A percentile compares a stretch with the other conserved stretches of the same genome.
These are phyloP conservation scores for Verticillium zaregamsianum DNA, from an alignment of 2,329 filamentous ascomycete species.

Conservation along the genomic window DNA sequence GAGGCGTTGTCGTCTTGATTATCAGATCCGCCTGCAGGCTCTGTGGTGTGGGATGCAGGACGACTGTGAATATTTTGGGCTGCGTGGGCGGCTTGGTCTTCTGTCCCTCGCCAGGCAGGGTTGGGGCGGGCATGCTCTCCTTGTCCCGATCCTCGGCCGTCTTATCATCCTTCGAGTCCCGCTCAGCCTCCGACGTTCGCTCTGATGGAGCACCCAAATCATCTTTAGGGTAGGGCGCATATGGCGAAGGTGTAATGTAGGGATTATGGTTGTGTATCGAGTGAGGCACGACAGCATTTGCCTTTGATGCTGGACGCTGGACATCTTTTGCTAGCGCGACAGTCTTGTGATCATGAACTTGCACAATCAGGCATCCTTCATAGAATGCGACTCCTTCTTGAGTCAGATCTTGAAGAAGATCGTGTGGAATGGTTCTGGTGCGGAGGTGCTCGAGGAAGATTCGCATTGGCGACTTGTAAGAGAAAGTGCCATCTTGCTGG, in stretches of 20 bases:
- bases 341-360: slow-evolving; percentile 84
- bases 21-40: slow-evolving; percentile 72
- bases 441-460: slow-evolving; percentile 73
- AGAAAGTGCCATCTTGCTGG: slow-evolving; percentile 86
- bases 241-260: slow-evolving; percentile 85
- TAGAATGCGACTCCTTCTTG: slow-evolving; percentile 76
- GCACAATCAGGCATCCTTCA: slow-evolving; percentile 90
- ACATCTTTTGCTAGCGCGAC: slow-evolving; percentile 56
- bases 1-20: slow-evolving; percentile 70
- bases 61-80: slow-evolving; percentile 68
- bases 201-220: slow-evolving; percentile 21
- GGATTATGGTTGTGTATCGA: slow-evolving; percentile 92
- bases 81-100: slow-evolving; percentile 46
- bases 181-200: slow-evolving; percentile 18
- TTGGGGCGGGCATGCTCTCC: slow-evolving; percentile 46
- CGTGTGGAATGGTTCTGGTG: slow-evolving; percentile 77
- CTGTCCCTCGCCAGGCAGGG: slow-evolving; percentile 39
- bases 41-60: slow-evolving; percentile 78
- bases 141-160: neutral
- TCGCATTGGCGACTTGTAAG: slow-evolving; percentile 89
- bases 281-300: slow-evolving; percentile 63
- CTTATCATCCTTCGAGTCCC: slow-evolving; percentile 47
- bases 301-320: slow-evolving; percentile 45
- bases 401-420: slow-evolving; percentile 76
- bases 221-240: slow-evolving; percentile 65